Percentiles rank a stretch among this genome's conserved stretches.
Conservation (phyloP, 257 asterid species). For the Salvia miltiorrhiza region DNA sequence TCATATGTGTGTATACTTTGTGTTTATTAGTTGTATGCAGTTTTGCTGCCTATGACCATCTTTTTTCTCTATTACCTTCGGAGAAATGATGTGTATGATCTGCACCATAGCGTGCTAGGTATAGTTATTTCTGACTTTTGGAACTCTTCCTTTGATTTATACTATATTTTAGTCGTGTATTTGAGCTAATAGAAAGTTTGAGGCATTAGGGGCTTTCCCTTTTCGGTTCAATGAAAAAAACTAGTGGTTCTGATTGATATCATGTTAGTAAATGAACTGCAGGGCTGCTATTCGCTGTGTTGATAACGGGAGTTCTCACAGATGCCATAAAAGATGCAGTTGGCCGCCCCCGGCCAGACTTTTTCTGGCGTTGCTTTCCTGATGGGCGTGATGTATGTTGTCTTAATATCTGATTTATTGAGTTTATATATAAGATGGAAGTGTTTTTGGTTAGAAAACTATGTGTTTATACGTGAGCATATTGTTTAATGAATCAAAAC, state of each 20-base stretch:
- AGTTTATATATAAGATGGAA: background rate
- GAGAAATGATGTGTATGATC: conserved; percentile 73
- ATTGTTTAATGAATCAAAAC: too few relatives aligned
- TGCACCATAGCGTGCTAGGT: conserved; percentile 79
- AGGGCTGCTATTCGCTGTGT: conserved; percentile 69
- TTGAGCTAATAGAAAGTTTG: too few relatives aligned
- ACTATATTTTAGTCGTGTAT: background rate
- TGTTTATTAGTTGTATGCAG: conserved; percentile 58
- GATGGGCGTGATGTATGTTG: conserved; percentile 62
- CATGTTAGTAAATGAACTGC: conserved; percentile 25
- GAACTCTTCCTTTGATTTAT: background rate
- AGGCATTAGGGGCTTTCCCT: background rate
- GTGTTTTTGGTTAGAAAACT: background rate
- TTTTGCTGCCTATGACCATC: conserved; percentile 62
- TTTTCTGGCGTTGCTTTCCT: conserved; percentile 95
- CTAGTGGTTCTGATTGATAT: conserved; percentile 7
- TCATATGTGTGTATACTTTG: conserved; percentile 5
- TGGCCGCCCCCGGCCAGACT: conserved; percentile 85
- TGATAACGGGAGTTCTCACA: conserved; percentile 76
- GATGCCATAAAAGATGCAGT: conserved; percentile 81
- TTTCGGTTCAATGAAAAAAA: background rate
- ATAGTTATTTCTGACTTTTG: conserved; percentile 9
- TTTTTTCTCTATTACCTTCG: conserved; percentile 62
- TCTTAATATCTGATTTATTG: background rate
- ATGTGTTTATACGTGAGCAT: background rate